phyloP scores from a whole-genome alignment of 2,329 filamentous ascomycete species.

The Cadophora malorum region DNA sequence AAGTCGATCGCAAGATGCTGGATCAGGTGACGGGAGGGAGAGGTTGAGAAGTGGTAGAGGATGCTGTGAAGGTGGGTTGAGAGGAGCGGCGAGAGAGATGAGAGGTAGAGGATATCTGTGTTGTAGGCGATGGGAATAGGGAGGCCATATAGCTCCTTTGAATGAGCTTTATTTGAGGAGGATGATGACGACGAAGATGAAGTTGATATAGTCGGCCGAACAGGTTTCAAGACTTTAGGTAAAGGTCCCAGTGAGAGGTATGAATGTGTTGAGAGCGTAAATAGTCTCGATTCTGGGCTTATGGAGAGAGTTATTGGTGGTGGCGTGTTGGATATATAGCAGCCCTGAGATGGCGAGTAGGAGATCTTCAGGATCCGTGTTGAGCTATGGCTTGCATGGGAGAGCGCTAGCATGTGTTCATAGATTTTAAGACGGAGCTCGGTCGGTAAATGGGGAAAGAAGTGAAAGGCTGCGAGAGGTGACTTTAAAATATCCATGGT shows the following conservation, averaged over 20 bases:
- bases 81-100: conserved; percentile 33
- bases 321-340: conserved; percentile 36
- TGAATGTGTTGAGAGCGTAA: conserved; percentile 21
- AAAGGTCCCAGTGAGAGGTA: conserved; percentile 29
- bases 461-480: conserved; percentile 17
- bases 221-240: conserved; percentile 1
- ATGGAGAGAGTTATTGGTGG: conserved; percentile 36
- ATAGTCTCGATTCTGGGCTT: conserved; percentile 33
- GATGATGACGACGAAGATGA: background rate
- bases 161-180: background rate
- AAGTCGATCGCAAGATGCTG: conserved; percentile 35
- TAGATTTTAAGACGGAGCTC: conserved; percentile 41
- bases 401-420: conserved; percentile 26
- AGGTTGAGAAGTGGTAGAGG: conserved; percentile 38
- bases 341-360: conserved; percentile 30
- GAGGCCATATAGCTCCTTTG: background rate
- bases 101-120: conserved; percentile 37
- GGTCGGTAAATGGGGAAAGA: conserved; percentile 38
- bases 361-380: conserved; percentile 38
- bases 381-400: conserved; percentile 9
- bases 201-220: background rate
- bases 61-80: conserved; percentile 32
- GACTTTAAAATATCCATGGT: conserved; percentile 8
- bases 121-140: conserved; percentile 33
- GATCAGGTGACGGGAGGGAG: conserved; percentile 34